Conservation (phyloP, 139 green algal genomes). For the Coelastrella sp. region DNA sequence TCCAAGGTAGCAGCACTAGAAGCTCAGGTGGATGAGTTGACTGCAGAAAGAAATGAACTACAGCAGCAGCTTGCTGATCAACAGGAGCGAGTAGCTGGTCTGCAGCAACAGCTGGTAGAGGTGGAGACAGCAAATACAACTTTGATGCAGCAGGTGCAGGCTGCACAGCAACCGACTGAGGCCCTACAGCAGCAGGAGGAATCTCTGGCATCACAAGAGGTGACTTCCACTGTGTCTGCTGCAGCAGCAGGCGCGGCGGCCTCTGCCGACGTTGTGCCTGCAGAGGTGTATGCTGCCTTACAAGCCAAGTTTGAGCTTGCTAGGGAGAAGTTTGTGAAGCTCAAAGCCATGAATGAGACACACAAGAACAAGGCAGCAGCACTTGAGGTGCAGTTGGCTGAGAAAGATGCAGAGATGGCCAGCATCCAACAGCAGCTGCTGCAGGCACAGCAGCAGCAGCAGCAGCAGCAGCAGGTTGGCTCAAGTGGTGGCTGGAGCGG, state of each 20-base stretch:
- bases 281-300: constrained; percentile 35
- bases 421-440: constrained; percentile 29
- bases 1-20: constrained; percentile 4
- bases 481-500: neutral
- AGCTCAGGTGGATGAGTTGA: neutral
- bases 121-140: neutral
- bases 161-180: neutral
- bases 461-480: constrained; percentile 14
- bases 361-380: neutral
- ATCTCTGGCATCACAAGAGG: neutral
- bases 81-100: neutral
- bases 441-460: constrained; percentile 29
- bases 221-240: neutral
- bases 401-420: neutral
- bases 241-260: neutral
- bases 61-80: neutral
- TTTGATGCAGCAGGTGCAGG: neutral
- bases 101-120: constrained; percentile 8
- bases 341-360: neutral
- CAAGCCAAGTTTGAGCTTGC: constrained; percentile 9
- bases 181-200: neutral
- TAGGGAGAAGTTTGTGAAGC: constrained; percentile 1
- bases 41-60: neutral
- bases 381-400: neutral
- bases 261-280: neutral